phyloP scores from a whole-genome alignment of 495 filamentous ascomycete genomes.

The Entonaema liquescens region DNA sequence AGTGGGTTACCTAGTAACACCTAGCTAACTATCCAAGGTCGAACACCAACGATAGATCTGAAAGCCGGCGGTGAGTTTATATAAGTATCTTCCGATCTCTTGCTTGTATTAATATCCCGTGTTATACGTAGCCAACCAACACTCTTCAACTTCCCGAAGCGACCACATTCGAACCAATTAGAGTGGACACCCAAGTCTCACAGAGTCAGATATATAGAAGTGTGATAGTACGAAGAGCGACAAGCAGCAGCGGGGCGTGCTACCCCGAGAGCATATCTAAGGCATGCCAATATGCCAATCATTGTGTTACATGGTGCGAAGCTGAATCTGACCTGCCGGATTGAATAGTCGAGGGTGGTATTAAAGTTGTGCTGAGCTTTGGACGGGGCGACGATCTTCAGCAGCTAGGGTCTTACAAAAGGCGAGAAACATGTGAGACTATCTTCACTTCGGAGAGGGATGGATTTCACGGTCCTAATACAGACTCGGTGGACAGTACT shows the following conservation, averaged over 20 bases:
- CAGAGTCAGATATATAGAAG: constrained; percentile 16
- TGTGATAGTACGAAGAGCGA: background rate
- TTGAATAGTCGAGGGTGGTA: constrained; percentile 33
- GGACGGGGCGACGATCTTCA: constrained; percentile 28
- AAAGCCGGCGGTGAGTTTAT: background rate
- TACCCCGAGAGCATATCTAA: constrained; percentile 1
- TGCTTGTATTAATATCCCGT: background rate
- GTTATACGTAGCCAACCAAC: background rate
- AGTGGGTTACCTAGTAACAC: constrained; percentile 13
- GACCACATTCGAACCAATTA: constrained; percentile 12
- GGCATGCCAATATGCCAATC: constrained; percentile 3
- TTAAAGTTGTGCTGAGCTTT: constrained; percentile 27
- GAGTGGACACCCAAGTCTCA: constrained; percentile 8
- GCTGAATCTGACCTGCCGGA: constrained; percentile 38
- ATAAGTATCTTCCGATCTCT: constrained; percentile 5
- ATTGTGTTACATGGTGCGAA: constrained; percentile 33
- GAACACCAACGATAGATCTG: background rate
- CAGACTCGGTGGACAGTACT: background rate
- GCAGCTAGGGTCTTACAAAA: constrained; percentile 1
- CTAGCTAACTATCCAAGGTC: background rate
- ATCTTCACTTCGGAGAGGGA: background rate
- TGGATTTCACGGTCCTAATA: constrained; percentile 1
- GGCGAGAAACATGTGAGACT: constrained; percentile 1
- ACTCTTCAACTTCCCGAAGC: constrained; percentile 21
- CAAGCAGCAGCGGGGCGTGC: background rate